Conservation (phyloP, 73 alveolate species). For the Paramecium sonneborni region DNA sequence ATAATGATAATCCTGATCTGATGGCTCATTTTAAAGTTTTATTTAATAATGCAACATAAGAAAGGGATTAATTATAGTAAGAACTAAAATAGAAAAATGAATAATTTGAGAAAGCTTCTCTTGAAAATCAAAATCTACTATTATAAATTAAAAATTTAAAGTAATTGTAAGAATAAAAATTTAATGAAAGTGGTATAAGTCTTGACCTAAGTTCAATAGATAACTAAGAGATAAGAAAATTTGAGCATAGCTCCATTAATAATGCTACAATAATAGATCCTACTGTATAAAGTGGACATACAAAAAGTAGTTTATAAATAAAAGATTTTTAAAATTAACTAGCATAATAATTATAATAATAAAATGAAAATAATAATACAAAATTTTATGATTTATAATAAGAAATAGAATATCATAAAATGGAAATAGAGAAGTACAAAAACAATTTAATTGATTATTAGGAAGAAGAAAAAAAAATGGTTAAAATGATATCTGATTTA, state of each 20-base stretch:
- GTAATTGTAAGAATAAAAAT: background rate
- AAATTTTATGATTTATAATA: background rate
- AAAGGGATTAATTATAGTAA: background rate
- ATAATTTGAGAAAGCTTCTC: background rate
- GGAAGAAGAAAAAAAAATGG: background rate
- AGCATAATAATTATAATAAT: background rate
- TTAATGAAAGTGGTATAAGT: background rate
- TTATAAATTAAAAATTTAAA: background rate
- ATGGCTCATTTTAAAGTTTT: background rate
- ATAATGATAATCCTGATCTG: slow-evolving; percentile 24
- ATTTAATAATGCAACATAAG: background rate
- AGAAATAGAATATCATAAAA: background rate
- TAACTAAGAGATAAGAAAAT: background rate
- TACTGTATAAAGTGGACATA: slow-evolving; percentile 25
- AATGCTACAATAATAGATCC: background rate
- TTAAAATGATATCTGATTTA: background rate
- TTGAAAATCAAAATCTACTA: background rate
- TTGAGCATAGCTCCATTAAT: background rate
- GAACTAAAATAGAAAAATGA: background rate
- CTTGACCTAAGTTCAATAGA: slow-evolving; percentile 8
- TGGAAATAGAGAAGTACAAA: background rate
- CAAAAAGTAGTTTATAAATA: background rate
- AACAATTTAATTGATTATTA: background rate
- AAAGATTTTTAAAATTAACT: background rate
- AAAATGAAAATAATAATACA: slow-evolving; percentile 13